Evolutionary conservation across 371 early-diverging fungal species (phyloP).

Genomic region (Mortierella sp.): DNA sequence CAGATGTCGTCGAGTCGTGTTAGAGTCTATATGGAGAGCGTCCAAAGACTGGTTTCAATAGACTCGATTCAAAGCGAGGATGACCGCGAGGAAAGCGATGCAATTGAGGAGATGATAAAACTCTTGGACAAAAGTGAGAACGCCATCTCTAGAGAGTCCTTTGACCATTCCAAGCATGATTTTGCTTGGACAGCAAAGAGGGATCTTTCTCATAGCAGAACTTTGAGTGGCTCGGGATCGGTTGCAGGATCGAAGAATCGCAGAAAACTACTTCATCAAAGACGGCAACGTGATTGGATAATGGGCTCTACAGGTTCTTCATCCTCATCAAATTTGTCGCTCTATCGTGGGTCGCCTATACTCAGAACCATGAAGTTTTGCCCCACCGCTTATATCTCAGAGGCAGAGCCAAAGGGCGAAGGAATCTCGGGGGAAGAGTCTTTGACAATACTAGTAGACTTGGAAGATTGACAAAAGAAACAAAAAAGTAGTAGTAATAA

Average conservation of each 20-base stretch:
- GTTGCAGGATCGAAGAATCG: neutral
- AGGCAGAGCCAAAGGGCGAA: neutral
- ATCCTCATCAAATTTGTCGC: neutral
- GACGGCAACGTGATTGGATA: neutral
- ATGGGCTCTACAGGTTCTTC: neutral
- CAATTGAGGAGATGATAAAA: neutral
- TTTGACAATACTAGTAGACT: neutral
- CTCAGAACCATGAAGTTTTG: constrained; percentile 6
- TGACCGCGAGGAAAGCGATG: neutral
- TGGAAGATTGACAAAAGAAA: neutral
- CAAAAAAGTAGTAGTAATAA: too few relatives aligned
- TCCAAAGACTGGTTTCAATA: neutral
- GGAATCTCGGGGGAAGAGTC: neutral
- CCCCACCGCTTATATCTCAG: neutral
- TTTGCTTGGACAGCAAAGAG: neutral
- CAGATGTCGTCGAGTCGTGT: neutral
- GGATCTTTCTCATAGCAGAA: neutral
- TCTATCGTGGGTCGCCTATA: constrained; percentile 1
- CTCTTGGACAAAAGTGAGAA: neutral
- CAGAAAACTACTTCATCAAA: neutral
- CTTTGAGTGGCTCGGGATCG: neutral
- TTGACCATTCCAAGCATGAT: neutral
- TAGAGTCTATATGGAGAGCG: neutral
- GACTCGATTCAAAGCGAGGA: neutral
- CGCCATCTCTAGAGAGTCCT: neutral